Percentiles rank a stretch among this genome's conserved stretches.
phyloP scores from a whole-genome alignment of 768 basidiomycete species.

The Xerocomus potaroensis region DNA sequence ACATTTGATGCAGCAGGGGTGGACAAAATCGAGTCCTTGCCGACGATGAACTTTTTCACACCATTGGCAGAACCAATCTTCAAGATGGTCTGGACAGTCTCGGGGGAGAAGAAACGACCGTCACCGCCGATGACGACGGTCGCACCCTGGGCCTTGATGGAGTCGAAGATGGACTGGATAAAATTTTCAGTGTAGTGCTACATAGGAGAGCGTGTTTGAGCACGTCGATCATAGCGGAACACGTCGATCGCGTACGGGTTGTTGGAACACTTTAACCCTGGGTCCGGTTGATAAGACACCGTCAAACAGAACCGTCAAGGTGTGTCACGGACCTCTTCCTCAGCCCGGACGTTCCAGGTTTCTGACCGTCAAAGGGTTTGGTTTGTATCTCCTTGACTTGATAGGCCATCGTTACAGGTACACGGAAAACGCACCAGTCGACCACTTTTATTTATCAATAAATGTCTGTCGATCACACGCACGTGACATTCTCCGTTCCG shows the following conservation, averaged over 20 bases:
- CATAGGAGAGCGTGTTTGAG: slow-evolving; percentile 18
- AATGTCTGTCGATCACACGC: slow-evolving; percentile 14
- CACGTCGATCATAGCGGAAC: background rate
- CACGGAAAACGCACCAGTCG: background rate
- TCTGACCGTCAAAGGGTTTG: slow-evolving; percentile 89
- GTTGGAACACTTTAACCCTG: slow-evolving; percentile 98
- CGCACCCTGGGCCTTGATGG: slow-evolving; percentile 73
- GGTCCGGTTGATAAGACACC: slow-evolving; percentile 14
- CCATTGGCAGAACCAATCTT: slow-evolving; percentile 94
- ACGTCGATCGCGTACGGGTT: slow-evolving; percentile 57
- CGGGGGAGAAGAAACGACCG: slow-evolving; percentile 87
- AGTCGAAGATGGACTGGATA: slow-evolving; percentile 88
- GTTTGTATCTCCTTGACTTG: slow-evolving; percentile 68
- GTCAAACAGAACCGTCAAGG: slow-evolving; percentile 14
- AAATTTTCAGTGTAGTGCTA: slow-evolving; percentile 99
- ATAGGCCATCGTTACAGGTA: slow-evolving; percentile 33
- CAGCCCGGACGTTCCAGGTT: slow-evolving; percentile 96
- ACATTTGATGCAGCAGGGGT: slow-evolving; percentile 96
- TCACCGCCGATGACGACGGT: slow-evolving; percentile 97
- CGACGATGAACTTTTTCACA: slow-evolving; percentile 87
- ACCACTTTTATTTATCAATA: slow-evolving; percentile 23
- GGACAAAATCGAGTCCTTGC: slow-evolving; percentile 87
- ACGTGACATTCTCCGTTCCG: slow-evolving; percentile 20
- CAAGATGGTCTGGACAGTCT: slow-evolving; percentile 87
- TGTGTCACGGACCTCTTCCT: slow-evolving; percentile 69